These are phyloP conservation scores for Acrocalymma vagum DNA, from an alignment of 2,329 filamentous ascomycete genomes.

Conservation along the genomic window DNA sequence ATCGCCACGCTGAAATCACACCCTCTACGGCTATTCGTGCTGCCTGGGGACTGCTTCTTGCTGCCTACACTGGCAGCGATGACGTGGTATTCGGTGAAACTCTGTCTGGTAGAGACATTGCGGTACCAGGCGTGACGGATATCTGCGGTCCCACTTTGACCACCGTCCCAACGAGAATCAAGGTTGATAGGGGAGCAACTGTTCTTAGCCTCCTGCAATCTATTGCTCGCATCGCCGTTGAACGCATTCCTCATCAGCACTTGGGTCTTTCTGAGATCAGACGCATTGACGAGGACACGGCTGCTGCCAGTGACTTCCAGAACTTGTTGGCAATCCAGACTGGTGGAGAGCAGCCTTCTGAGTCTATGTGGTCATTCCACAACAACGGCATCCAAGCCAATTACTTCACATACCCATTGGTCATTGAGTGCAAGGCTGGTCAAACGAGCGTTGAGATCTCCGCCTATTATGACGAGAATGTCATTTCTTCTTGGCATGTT, in stretches of 20 bases:
- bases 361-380: constrained; percentile 37
- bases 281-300: constrained; percentile 59
- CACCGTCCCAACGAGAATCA: constrained; percentile 48
- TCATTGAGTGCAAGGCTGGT: constrained; percentile 38
- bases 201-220: constrained; percentile 32
- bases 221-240: constrained; percentile 28
- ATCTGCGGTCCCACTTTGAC: constrained; percentile 49
- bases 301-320: constrained; percentile 64
- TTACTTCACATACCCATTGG: constrained; percentile 45
- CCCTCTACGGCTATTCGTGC: constrained; percentile 31
- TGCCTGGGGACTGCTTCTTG: constrained; percentile 29
- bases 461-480: constrained; percentile 35
- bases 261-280: constrained; percentile 48
- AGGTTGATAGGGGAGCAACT: constrained; percentile 29
- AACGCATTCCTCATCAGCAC: constrained; percentile 48
- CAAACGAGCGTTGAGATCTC: constrained; percentile 27
- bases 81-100: constrained; percentile 42
- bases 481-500: constrained; percentile 36
- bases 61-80: constrained; percentile 17
- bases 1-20: constrained; percentile 39
- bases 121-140: constrained; percentile 41
- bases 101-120: constrained; percentile 44
- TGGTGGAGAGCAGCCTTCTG: constrained; percentile 27
- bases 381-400: constrained; percentile 36
- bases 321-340: constrained; percentile 64